Conservation (phyloP, 2,329 filamentous ascomycete species). For the Apiospora malaysiana region DNA sequence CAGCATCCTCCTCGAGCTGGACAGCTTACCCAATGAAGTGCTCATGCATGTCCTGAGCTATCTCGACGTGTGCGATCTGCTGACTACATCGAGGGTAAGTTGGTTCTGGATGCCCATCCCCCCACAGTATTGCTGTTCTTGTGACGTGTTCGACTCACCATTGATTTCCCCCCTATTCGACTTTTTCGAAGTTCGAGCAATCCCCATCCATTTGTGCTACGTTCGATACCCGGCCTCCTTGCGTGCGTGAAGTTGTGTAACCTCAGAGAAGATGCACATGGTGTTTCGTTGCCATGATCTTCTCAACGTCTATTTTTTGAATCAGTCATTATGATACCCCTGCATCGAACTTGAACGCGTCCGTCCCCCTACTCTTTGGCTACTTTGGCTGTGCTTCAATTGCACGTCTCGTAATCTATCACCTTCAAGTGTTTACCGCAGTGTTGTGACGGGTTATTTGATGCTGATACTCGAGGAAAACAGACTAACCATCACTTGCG, state of each 20-base stretch:
- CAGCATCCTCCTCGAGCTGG: constrained; percentile 35
- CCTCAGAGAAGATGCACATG: not conserved
- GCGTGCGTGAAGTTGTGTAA: not conserved
- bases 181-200: constrained; percentile 19
- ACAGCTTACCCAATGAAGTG: constrained; percentile 61
- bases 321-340: no score
- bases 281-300: not conserved
- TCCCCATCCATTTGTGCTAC: constrained; percentile 26
- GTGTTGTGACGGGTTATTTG: not conserved
- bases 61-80: constrained; percentile 62
- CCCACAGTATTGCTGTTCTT: constrained; percentile 19
- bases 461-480: constrained; percentile 18
- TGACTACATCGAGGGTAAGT: constrained; percentile 62
- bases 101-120: not conserved
- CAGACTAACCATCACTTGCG: constrained; percentile 69
- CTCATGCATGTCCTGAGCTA: constrained; percentile 61
- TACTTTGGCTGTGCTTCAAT: not conserved
- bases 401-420: not conserved
- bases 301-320: not conserved
- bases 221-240: not conserved
- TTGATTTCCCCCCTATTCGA: not conserved
- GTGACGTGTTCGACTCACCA: constrained; percentile 2
- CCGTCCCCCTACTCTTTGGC: not conserved
- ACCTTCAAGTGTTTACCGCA: no score
- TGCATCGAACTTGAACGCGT: not conserved